A percentile compares a stretch with the other conserved stretches of the same genome.
Evolutionary conservation across 2,329 filamentous ascomycete genomes (phyloP).

Genomic region (Beauveria australis): DNA sequence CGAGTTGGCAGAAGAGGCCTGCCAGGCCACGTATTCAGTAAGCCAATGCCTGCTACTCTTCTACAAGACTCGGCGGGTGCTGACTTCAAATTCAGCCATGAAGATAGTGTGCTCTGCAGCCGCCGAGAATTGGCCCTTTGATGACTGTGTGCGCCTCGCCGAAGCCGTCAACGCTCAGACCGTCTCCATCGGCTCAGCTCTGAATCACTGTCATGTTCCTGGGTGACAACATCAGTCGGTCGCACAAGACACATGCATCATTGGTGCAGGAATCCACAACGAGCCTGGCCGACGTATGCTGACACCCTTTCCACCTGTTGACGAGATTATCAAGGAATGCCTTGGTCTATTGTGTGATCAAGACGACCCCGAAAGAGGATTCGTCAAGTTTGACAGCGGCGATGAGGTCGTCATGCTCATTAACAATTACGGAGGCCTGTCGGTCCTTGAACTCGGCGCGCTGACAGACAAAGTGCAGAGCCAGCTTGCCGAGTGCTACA

Average conservation of each 20-base stretch:
- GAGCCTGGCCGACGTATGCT: slow-evolving; percentile 53
- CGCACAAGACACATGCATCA: slow-evolving; percentile 43
- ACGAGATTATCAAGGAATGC: slow-evolving; percentile 46
- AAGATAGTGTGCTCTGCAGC: slow-evolving; percentile 48
- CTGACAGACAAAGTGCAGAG: slow-evolving; percentile 44
- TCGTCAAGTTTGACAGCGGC: slow-evolving; percentile 35
- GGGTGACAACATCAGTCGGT: slow-evolving; percentile 39
- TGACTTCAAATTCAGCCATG: slow-evolving; percentile 34
- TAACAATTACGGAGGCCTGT: slow-evolving; percentile 53
- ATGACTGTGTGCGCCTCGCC: slow-evolving; percentile 42
- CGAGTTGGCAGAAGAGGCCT: slow-evolving; percentile 54
- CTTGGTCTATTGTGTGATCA: slow-evolving; percentile 52
- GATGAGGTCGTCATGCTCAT: slow-evolving; percentile 47
- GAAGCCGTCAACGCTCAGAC: slow-evolving; percentile 41
- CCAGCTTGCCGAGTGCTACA: slow-evolving; percentile 39
- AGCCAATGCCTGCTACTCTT: slow-evolving; percentile 29
- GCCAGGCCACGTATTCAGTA: slow-evolving; percentile 47
- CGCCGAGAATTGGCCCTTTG: slow-evolving; percentile 36
- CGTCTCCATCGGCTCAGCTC: slow-evolving; percentile 48
- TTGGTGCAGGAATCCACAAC: slow-evolving; percentile 61
- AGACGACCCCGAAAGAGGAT: slow-evolving; percentile 39
- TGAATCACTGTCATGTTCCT: slow-evolving; percentile 54
- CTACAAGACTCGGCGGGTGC: slow-evolving; percentile 22
- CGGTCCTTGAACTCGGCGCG: slow-evolving; percentile 47
- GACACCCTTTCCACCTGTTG: slow-evolving; percentile 40